Evolutionary conservation across 495 filamentous ascomycete species (phyloP).

Genomic region (Evernia prunastri): DNA sequence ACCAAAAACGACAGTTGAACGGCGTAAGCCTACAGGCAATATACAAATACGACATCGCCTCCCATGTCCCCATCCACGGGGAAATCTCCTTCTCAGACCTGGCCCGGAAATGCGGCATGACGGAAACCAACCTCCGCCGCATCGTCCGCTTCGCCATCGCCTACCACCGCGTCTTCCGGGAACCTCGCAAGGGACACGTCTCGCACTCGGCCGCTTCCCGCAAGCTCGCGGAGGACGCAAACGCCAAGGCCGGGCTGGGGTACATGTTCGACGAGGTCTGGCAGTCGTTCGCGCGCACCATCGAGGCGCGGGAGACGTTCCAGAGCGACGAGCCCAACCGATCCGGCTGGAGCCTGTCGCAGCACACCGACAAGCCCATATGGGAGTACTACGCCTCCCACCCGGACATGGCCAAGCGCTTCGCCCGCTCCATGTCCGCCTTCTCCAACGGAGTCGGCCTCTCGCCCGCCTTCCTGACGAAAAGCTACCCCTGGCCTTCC

Average conservation of each 20-base stretch:
- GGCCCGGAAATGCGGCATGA: slow-evolving; percentile 35
- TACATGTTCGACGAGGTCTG: slow-evolving; percentile 30
- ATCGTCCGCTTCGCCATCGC: slow-evolving; percentile 52
- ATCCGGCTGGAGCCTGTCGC: slow-evolving; percentile 11
- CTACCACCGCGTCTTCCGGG: slow-evolving; percentile 46
- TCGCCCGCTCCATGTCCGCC: slow-evolving; percentile 47
- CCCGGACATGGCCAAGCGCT: slow-evolving; percentile 40
- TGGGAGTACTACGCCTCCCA: slow-evolving; percentile 35
- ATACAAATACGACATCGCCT: slow-evolving; percentile 33
- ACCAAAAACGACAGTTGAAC: background rate
- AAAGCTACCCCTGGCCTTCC: slow-evolving; percentile 40
- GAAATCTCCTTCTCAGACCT: slow-evolving; percentile 41
- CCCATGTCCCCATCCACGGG: slow-evolving; percentile 31
- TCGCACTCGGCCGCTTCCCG: slow-evolving; percentile 47
- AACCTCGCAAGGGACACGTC: slow-evolving; percentile 43
- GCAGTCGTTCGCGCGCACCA: slow-evolving; percentile 16
- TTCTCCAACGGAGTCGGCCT: slow-evolving; percentile 44
- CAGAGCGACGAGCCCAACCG: background rate
- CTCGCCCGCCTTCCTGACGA: slow-evolving; percentile 37
- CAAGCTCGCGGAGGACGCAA: slow-evolving; percentile 38
- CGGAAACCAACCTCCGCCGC: slow-evolving; percentile 43
- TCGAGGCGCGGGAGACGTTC: background rate
- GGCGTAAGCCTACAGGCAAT: slow-evolving; percentile 30
- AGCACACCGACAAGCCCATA: slow-evolving; percentile 14
- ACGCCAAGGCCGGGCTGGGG: slow-evolving; percentile 42